These are phyloP conservation scores for Yamadazyma olivae DNA, from an alignment of 805 yeast species.

Conservation along the genomic window DNA sequence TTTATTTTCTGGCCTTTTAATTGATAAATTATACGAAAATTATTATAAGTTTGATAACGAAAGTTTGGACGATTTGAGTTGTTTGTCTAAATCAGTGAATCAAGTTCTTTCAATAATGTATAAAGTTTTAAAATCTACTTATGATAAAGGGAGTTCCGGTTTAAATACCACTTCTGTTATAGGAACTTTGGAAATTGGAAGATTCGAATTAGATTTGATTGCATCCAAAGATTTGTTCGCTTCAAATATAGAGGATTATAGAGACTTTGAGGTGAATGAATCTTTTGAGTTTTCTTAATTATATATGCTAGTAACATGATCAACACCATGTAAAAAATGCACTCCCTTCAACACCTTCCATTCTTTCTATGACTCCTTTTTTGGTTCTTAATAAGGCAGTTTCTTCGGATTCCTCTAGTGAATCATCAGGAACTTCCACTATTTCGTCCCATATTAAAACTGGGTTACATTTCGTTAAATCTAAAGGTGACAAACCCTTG, in stretches of 20 bases:
- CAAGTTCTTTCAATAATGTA: constrained; percentile 59
- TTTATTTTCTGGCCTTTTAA: constrained; percentile 72
- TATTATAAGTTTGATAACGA: constrained; percentile 2
- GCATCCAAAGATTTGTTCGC: constrained; percentile 48
- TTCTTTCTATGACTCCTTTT: constrained; percentile 56
- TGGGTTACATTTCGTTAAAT: constrained; percentile 56
- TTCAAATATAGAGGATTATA: constrained; percentile 5
- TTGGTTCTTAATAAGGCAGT: constrained; percentile 19
- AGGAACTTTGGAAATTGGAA: constrained; percentile 63
- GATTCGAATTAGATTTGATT: constrained; percentile 68
- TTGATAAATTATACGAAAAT: constrained; percentile 53
- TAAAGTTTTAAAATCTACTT: constrained; percentile 48
- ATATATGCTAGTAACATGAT: not conserved
- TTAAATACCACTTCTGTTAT: constrained; percentile 32
- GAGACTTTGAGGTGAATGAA: constrained; percentile 1
- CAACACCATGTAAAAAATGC: constrained; percentile 71
- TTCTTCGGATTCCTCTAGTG: too few relatives aligned
- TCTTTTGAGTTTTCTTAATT: not conserved
- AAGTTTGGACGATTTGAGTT: constrained; percentile 1
- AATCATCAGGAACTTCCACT: constrained; percentile 54
- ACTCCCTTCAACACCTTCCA: constrained; percentile 50
- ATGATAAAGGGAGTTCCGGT: constrained; percentile 14
- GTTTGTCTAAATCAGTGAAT: constrained; percentile 39
- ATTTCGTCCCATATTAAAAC: constrained; percentile 59
- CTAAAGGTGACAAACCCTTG: constrained; percentile 62